Evolutionary conservation across 768 basidiomycete species (phyloP).

Genomic region (Boletus patriciae): DNA sequence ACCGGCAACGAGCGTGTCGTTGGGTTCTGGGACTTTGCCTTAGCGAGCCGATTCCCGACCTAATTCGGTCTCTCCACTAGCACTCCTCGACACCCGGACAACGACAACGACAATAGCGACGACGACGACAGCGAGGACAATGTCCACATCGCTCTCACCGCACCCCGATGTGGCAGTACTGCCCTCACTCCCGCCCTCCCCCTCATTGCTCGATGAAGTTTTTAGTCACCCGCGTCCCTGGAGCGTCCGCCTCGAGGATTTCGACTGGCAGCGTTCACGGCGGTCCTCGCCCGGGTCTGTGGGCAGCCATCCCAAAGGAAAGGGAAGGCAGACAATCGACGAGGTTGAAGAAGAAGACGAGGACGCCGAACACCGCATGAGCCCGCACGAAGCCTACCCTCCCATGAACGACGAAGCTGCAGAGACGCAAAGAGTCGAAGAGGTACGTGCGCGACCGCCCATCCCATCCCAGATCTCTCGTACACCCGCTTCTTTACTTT

Average conservation of each 20-base stretch:
- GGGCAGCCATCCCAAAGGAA: conserved; percentile 20
- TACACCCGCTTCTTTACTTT: background rate
- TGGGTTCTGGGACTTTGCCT: conserved; percentile 9
- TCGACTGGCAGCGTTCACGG: conserved; percentile 23
- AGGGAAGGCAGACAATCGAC: conserved; percentile 33
- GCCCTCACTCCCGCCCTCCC: conserved; percentile 40
- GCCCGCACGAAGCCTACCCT: conserved; percentile 48
- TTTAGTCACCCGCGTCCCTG: conserved; percentile 38
- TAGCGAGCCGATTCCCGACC: conserved; percentile 18
- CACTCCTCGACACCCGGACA: background rate
- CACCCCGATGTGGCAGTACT: conserved; percentile 10
- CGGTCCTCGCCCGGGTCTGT: conserved; percentile 12
- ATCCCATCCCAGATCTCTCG: background rate
- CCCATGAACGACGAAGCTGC: conserved; percentile 64
- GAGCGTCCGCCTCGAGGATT: conserved; percentile 32
- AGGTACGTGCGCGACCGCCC: conserved; percentile 47
- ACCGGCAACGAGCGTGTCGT: conserved; percentile 41
- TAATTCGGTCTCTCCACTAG: background rate
- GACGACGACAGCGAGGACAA: conserved; percentile 15
- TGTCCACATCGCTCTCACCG: conserved; percentile 18
- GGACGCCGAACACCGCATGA: conserved; percentile 19
- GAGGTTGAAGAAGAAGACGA: conserved; percentile 27
- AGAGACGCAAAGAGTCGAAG: conserved; percentile 68
- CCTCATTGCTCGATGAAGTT: conserved; percentile 46
- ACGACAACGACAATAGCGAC: conserved; percentile 9